A percentile compares a stretch with the other conserved stretches of the same genome.
phyloP scores from a whole-genome alignment of 495 filamentous ascomycete species.

The Staphylotrichum tortipilum region DNA sequence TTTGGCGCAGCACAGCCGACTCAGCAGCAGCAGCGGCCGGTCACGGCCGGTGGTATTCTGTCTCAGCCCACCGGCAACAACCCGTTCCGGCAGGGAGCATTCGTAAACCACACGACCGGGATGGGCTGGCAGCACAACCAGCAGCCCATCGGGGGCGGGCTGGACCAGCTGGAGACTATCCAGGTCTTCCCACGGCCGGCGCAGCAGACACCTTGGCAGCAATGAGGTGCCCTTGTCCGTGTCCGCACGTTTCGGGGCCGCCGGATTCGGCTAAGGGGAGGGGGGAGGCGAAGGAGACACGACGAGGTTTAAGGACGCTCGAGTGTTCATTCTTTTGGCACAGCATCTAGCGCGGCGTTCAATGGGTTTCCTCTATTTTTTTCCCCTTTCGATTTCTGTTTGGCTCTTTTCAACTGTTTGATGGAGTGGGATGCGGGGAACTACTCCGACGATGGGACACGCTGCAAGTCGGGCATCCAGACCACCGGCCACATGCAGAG shows the following conservation, averaged over 20 bases:
- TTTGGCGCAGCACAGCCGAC: slow-evolving; percentile 32
- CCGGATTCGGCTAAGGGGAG: neutral
- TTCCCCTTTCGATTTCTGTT: slow-evolving; percentile 1
- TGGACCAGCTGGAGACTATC: slow-evolving; percentile 71
- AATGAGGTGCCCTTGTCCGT: slow-evolving; percentile 26
- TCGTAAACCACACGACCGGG: slow-evolving; percentile 80
- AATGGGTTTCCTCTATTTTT: slow-evolving; percentile 2
- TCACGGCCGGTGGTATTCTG: slow-evolving; percentile 40
- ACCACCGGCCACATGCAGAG: too few relatives aligned
- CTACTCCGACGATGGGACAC: neutral
- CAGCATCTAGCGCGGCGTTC: slow-evolving; percentile 25
- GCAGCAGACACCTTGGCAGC: slow-evolving; percentile 46
- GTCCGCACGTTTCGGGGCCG: too few relatives aligned
- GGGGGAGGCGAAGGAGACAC: neutral
- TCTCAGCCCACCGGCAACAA: slow-evolving; percentile 77
- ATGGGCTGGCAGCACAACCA: slow-evolving; percentile 74
- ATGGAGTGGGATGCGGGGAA: neutral
- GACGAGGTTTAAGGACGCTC: neutral
- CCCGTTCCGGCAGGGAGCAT: slow-evolving; percentile 82
- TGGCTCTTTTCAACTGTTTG: neutral
- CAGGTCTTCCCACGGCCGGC: slow-evolving; percentile 80
- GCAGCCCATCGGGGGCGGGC: slow-evolving; percentile 76
- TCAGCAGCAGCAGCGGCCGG: slow-evolving; percentile 29
- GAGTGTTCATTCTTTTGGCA: slow-evolving; percentile 10
- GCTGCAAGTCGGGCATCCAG: too few relatives aligned